Base-by-base conservation (phyloP, 345 rosid genomes). In the Eucalyptus caleyi region DNA sequence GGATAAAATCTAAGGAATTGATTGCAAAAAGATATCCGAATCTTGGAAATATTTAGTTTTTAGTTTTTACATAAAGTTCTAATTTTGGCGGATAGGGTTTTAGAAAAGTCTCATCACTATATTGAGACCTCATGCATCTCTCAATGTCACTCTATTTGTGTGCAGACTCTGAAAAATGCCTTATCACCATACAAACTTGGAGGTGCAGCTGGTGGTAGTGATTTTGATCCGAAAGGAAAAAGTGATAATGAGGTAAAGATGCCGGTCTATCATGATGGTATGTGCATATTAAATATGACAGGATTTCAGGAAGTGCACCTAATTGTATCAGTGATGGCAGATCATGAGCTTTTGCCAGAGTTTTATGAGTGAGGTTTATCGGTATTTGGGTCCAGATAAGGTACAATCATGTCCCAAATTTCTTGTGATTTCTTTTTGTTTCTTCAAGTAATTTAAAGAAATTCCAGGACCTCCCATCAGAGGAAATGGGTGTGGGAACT, bases 141-240 rank as follows among this genome's bases (percentile, higher is more conserved):
- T 80, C 32, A 27, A 16, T 91, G 88, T 92, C 87, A 51, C 40
- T 87, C 62, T 51, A 34, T 67, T 8, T 87, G 69, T 81, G 88
- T 51, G 23, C 95, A 98, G 99, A 96, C 99, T n/a, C 92, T 98
- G 90, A 98, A 96, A 92, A 98, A 98, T 92, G 98, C 99, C 88
- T 87, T 98, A 90, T 98, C 97, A 82, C 99, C 99, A 30, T 97
- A 95, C 94, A 98, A 96, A 93, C 94, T 98, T 90, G 99, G 99
- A 94, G 99, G 99, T 72, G 98, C 99, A 86, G 97, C 99, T 50
- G 99, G 99, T 89, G 99, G 99, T 91, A 96, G 99, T 88, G 99
- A 98, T 93, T 98, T 98, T 95, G 99, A 98, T 93, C 99, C 99
- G 59, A 98, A 96, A 93, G 99, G 99, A 90, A 96, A 93, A 95